Conservation (phyloP, 331 rosid species). For the Quercus tomentella region DNA sequence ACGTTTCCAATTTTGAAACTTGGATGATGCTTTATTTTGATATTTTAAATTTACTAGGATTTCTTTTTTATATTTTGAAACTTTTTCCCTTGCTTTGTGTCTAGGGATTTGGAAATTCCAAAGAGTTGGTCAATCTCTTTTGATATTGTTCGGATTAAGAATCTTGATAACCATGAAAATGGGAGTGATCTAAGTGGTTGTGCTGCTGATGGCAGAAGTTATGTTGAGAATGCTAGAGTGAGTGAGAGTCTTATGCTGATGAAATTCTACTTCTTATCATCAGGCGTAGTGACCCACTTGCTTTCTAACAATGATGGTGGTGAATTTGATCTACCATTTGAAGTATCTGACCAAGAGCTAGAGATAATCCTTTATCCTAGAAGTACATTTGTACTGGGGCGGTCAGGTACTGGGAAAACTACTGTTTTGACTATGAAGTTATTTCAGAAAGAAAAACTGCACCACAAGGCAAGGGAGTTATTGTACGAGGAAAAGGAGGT, state of each 20-base stretch:
- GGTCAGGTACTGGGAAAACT: conserved; percentile 85
- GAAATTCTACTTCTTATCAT: conserved; percentile 64
- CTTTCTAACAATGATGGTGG: conserved; percentile 43
- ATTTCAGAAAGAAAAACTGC: conserved; percentile 44
- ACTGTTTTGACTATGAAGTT: conserved; percentile 70
- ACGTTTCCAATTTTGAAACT: background rate
- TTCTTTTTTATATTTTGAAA: background rate
- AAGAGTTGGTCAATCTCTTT: conserved; percentile 35
- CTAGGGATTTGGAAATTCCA: conserved; percentile 53
- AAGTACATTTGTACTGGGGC: conserved; percentile 64
- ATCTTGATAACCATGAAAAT: conserved; percentile 7
- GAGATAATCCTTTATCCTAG: conserved; percentile 43
- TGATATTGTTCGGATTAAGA: conserved; percentile 35
- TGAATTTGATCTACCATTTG: conserved; percentile 65
- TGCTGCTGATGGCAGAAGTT: conserved; percentile 38
- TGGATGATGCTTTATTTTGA: background rate
- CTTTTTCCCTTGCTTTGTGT: background rate
- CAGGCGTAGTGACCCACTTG: conserved; percentile 45
- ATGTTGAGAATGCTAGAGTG: conserved; percentile 68
- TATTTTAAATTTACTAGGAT: background rate
- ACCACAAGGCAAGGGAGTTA: conserved; percentile 29
- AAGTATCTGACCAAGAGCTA: conserved; percentile 56
- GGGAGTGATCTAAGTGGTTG: conserved; percentile 14
- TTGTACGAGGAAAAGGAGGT: background rate
- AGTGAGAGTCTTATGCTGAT: conserved; percentile 52